Evolutionary conservation across 129 eudicot genomes (phyloP).

Genomic region (Calendula officinalis): DNA sequence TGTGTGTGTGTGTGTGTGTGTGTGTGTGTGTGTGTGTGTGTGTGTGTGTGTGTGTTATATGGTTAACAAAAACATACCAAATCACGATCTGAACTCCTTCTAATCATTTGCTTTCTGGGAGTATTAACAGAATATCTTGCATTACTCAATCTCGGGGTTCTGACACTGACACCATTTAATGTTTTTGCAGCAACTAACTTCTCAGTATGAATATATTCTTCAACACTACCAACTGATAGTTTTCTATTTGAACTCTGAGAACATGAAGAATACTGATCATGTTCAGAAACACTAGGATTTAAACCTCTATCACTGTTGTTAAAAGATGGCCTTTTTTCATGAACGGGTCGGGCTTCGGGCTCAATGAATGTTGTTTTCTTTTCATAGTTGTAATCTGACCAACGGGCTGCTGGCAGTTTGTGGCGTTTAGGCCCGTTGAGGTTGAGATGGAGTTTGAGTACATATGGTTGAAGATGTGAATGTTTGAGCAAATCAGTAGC

Average conservation of each 20-base stretch:
- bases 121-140: conserved; percentile 41
- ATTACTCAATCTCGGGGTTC: conserved; percentile 45
- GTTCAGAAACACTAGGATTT: conserved; percentile 84
- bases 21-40: too few species aligned
- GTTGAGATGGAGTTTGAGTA: conserved; percentile 51
- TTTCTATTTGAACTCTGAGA: conserved; percentile 43
- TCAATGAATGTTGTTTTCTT: conserved; percentile 60
- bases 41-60: too few species aligned
- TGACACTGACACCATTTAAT: conserved; percentile 37
- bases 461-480: conserved; percentile 71
- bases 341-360: conserved; percentile 43
- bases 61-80: conserved; percentile 42
- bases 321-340: conserved; percentile 59
- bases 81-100: conserved; percentile 53
- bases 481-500: conserved; percentile 93
- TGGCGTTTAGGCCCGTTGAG: conserved; percentile 55
- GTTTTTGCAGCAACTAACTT: conserved; percentile 48
- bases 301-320: conserved; percentile 70
- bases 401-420: conserved; percentile 45
- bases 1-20: too few species aligned
- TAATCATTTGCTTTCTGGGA: conserved; percentile 51
- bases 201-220: conserved; percentile 43
- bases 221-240: conserved; percentile 57
- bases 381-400: conserved; percentile 41
- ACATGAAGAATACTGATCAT: conserved; percentile 52